These are phyloP conservation scores for Thelonectria discophora DNA, from an alignment of 2,329 filamentous ascomycete species.

Conservation along the genomic window DNA sequence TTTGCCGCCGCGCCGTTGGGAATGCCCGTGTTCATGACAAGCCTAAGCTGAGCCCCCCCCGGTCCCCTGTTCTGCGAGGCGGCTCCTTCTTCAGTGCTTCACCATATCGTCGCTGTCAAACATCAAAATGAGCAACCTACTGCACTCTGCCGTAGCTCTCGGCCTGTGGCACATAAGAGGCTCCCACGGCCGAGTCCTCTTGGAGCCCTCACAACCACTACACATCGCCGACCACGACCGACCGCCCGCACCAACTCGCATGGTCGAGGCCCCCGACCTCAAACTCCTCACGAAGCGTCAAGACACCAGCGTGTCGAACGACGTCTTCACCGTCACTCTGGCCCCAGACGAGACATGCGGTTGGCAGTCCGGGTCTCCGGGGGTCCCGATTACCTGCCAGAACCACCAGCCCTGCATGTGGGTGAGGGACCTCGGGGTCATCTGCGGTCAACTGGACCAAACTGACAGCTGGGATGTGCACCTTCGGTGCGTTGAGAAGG, in stretches of 20 bases:
- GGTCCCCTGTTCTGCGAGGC: neutral
- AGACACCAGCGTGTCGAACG: neutral
- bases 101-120: neutral
- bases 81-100: neutral
- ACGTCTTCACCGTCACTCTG: neutral
- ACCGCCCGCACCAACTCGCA: neutral
- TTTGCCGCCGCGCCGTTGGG: neutral
- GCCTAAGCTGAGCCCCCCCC: neutral
- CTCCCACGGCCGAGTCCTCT: slow-evolving; percentile 3
- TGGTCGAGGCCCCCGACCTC: neutral
- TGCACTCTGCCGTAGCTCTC: neutral
- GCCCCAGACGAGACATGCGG: slow-evolving; percentile 3
- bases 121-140: neutral
- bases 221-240: neutral
- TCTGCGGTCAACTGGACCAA: neutral
- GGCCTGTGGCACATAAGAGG: neutral
- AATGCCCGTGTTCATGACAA: neutral
- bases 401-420: slow-evolving; percentile 4
- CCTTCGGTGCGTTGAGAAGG: neutral
- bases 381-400: neutral
- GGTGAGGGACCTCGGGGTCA: neutral
- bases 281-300: neutral
- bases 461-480: neutral
- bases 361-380: neutral
- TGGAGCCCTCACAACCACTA: neutral